Evolutionary conservation across 345 rosid genomes (phyloP).

Genomic region (Clausena lansium): DNA sequence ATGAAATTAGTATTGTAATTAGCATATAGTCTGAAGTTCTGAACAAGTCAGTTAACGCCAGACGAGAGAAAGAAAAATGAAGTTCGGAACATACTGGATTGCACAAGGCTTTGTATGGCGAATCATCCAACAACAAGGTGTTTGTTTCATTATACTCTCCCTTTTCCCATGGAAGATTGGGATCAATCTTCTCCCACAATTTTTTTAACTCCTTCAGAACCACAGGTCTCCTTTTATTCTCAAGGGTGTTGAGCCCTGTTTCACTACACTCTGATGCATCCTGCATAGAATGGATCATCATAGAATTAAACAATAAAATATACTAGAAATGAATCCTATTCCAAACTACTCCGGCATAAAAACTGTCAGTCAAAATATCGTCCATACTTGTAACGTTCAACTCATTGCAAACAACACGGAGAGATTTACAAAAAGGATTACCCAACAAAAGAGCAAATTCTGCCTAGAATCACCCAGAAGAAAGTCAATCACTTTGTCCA

Average conservation of each 20-base stretch:
- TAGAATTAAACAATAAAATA: background rate
- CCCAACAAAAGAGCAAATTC: conserved; percentile 62
- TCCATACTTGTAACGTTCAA: background rate
- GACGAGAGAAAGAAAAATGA: background rate
- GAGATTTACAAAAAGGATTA: conserved; percentile 22
- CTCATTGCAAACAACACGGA: background rate
- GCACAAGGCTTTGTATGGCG: conserved; percentile 81
- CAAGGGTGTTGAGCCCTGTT: conserved; percentile 53
- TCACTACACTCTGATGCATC: conserved; percentile 50
- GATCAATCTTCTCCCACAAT: conserved; percentile 56
- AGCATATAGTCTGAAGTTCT: background rate
- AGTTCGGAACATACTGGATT: conserved; percentile 57
- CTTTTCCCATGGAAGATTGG: conserved; percentile 51
- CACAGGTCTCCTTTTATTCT: conserved; percentile 55
- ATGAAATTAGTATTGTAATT: conserved; percentile 8
- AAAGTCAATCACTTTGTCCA: conserved; percentile 29
- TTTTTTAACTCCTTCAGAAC: conserved; percentile 71
- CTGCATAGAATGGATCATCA: conserved; percentile 37
- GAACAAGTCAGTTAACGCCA: conserved; percentile 5
- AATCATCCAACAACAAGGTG: conserved; percentile 81
- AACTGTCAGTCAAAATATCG: background rate
- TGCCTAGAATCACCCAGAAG: conserved; percentile 37
- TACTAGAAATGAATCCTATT: background rate
- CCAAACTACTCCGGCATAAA: background rate
- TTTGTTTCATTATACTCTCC: conserved; percentile 66